Conservation (phyloP, 441 rosid species). For the Croton setiger region DNA sequence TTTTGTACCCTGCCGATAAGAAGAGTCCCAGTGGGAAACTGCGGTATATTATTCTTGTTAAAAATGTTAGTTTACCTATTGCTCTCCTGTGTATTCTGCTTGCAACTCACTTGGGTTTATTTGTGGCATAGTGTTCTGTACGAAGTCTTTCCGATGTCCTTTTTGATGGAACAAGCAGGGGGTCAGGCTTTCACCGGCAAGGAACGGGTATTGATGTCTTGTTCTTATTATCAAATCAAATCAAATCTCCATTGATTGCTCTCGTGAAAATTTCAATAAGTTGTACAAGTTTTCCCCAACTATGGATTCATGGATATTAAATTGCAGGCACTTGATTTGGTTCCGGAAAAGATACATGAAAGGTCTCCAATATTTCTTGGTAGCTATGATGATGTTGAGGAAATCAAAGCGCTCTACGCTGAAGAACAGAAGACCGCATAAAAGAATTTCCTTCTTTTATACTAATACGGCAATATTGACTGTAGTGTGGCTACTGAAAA, state of each 20-base stretch:
- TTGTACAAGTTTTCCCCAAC: not conserved
- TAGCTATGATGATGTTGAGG: conserved; percentile 91
- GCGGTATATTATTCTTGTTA: conserved; percentile 50
- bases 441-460: not conserved
- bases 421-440: conserved; percentile 42
- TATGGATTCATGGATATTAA: too few species aligned
- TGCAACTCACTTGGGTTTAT: conserved; percentile 1
- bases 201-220: conserved; percentile 54
- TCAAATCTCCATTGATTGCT: not conserved
- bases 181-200: conserved; percentile 93
- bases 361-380: conserved; percentile 95
- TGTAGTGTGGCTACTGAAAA: conserved; percentile 8
- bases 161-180: conserved; percentile 97
- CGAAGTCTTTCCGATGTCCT: conserved; percentile 98
- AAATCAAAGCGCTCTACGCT: conserved; percentile 83
- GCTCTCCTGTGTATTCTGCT: not conserved
- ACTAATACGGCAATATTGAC: not conserved
- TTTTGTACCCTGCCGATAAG: conserved; percentile 96
- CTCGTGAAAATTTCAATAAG: not conserved
- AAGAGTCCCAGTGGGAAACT: conserved; percentile 91
- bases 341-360: conserved; percentile 75
- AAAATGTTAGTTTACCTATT: not conserved
- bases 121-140: conserved; percentile 63
- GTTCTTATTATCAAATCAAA: not conserved
- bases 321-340: conserved; percentile 76